These are phyloP conservation scores for Phytopythium sindhum DNA, from an alignment of 352 stramenopile genomes.

Conservation along the genomic window DNA sequence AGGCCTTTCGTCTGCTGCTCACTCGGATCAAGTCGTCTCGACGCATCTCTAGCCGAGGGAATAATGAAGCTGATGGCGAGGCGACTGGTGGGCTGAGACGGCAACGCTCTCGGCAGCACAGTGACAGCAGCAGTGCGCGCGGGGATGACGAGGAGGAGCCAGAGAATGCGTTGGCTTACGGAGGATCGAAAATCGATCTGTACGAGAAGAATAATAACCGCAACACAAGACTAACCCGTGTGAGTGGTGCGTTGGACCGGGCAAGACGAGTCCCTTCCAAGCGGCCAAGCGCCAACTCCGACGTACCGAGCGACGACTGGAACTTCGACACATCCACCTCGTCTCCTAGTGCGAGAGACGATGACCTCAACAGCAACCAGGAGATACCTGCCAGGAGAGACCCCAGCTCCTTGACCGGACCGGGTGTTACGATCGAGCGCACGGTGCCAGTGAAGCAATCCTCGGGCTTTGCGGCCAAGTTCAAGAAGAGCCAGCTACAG, in stretches of 20 bases:
- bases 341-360: slow-evolving; percentile 10
- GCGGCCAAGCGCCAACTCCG: background rate
- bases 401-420: background rate
- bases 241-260: slow-evolving; percentile 6
- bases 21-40: slow-evolving; percentile 58
- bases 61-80: background rate
- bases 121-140: slow-evolving; percentile 5
- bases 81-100: background rate
- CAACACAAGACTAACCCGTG: background rate
- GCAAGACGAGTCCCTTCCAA: background rate
- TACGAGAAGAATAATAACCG: background rate
- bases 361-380: slow-evolving; percentile 6
- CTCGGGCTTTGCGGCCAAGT: slow-evolving; percentile 28
- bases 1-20: slow-evolving; percentile 54
- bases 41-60: slow-evolving; percentile 13
- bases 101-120: background rate
- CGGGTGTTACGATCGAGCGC: slow-evolving; percentile 31
- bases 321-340: slow-evolving; percentile 33
- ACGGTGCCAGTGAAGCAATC: slow-evolving; percentile 17
- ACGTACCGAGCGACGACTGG: slow-evolving; percentile 15
- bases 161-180: slow-evolving; percentile 5
- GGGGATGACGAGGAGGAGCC: slow-evolving; percentile 13
- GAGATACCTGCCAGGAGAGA: background rate
- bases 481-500: slow-evolving; percentile 41
- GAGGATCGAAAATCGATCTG: background rate